Conservation (phyloP, 1,284 basidiomycete genomes). For the Tausonia pullulans region DNA sequence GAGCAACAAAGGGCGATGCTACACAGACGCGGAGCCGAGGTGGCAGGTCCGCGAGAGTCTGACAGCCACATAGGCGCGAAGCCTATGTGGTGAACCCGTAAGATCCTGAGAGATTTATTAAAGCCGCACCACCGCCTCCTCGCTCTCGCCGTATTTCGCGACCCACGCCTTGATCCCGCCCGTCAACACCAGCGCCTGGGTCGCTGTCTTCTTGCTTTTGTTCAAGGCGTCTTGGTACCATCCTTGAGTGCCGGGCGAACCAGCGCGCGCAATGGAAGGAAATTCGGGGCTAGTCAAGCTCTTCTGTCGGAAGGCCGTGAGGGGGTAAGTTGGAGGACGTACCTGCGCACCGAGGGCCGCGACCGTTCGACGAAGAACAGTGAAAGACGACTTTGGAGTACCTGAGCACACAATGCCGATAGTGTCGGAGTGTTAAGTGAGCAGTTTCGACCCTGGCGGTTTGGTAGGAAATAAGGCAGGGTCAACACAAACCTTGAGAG, state of each 20-base stretch:
- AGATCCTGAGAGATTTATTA: no score
- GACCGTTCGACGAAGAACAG: constrained; percentile 20
- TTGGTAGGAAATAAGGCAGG: background rate
- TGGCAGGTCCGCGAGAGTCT: no score
- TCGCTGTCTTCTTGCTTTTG: constrained; percentile 7
- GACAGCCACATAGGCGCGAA: no score
- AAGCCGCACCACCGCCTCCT: no score
- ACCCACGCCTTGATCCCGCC: no score
- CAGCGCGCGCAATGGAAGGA: background rate
- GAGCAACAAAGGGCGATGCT: no score
- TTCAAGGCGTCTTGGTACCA: constrained; percentile 23
- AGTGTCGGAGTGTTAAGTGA: background rate
- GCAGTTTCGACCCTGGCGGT: background rate
- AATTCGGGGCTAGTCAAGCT: background rate
- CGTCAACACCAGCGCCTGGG: background rate
- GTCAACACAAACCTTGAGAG: constrained; percentile 19
- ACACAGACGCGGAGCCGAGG: no score
- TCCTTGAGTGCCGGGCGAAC: constrained; percentile 1
- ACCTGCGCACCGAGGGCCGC: constrained; percentile 18
- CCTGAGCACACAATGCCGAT: background rate
- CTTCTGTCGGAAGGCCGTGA: background rate
- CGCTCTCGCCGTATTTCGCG: no score
- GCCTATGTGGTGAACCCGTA: no score
- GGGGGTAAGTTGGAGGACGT: background rate
- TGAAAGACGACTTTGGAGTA: background rate